Conservation (phyloP, 768 basidiomycete species). For the Coprinopsis strossmayeri region DNA sequence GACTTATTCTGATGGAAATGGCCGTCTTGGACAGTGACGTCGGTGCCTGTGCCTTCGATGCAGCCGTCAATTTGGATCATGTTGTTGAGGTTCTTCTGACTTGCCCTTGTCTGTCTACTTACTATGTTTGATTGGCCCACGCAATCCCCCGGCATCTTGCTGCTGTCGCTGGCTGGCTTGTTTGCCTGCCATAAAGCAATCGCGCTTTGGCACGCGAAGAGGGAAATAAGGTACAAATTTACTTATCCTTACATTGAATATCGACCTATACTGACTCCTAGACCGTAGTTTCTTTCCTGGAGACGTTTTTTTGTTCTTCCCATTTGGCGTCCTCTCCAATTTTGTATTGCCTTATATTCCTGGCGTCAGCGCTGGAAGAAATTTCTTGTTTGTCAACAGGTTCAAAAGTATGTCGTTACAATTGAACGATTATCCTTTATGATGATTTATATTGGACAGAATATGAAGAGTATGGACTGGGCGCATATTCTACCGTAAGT, state of each 20-base stretch:
- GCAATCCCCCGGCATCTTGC: background rate
- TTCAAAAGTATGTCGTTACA: conserved; percentile 20
- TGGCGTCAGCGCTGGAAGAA: conserved; percentile 17
- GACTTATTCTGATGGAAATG: no score
- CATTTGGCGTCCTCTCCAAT: background rate
- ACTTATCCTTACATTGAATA: no score
- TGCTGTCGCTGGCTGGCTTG: background rate
- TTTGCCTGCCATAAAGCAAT: background rate
- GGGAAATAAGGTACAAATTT: background rate
- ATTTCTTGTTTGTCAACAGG: conserved; percentile 23
- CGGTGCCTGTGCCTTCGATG: no score
- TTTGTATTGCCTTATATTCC: conserved; percentile 8
- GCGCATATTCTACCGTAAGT: conserved; percentile 29
- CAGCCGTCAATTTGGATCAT: no score
- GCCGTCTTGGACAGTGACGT: no score
- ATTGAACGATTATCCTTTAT: background rate
- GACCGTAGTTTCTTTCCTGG: conserved; percentile 1
- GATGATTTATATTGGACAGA: background rate
- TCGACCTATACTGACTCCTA: background rate
- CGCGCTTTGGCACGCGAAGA: background rate
- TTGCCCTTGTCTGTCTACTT: no score
- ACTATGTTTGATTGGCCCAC: no score
- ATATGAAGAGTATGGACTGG: conserved; percentile 23
- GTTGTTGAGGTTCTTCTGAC: no score
- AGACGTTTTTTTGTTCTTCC: background rate